Base-by-base conservation (phyloP, 2,329 filamentous ascomycete species). In the Penicillium fuscoglaucum region DNA sequence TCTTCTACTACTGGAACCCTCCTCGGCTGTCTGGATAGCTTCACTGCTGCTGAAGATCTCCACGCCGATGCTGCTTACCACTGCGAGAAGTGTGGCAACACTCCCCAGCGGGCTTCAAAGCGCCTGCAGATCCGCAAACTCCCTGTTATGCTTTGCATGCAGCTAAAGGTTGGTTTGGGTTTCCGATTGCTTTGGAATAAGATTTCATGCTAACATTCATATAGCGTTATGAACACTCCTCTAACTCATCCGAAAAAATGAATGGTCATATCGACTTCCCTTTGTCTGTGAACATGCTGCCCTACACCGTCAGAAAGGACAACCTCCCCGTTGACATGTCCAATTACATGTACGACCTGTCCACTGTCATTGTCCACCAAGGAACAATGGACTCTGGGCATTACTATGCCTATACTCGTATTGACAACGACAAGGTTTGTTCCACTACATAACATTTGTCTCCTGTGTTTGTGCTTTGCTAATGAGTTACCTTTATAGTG, bases 341-440 rank as follows among this genome's bases (percentile, higher is more conserved):
- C 6, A 87, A 84, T 6, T 92, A 90, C 69, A 86, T 89, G 6
- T 98, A 97, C 73, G 91, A 96, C 66, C 83, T 98, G 1, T 84
- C 93, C 19, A 92, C 90, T 61, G 93, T 96, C 3, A 89, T 98
- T 24, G 93, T 96, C 40, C 93, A 98, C 70, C 90, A 96, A 60
- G 93, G 93, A 52, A 91, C 93, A 74, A 89, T 97, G 57, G 92
- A 97, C 68, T 92, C 91, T 1, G 93, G 93, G 17, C 92, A 97
- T 72, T 97, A 96, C 70, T 87, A 93, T 57, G 90, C 89, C n/a
- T 97, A 96, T 73, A 67, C 66, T 24, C 92, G 90, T 59, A 82
- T 91, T 47, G 89, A 93, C 59, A 90, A 88, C 5, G 89, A 90
- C 55, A 85, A 90, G 80, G 84, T 85, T 73, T 61, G 80, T 71